Base-by-base conservation (phyloP, 331 rosid species). In the Cydonia oblonga region DNA sequence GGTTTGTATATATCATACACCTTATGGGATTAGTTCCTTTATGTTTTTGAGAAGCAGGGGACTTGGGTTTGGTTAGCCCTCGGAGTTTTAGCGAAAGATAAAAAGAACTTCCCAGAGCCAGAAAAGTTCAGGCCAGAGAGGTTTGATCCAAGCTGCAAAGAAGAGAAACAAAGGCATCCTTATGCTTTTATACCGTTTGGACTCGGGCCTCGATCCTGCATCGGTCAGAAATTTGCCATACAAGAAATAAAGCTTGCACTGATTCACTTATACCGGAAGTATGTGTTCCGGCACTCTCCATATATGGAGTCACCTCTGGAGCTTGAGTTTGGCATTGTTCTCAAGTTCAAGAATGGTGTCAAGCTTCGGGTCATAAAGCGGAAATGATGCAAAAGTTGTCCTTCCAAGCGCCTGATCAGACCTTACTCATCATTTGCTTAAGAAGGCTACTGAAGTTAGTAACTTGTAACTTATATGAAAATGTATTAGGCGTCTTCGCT, bases 51-150 rank as follows among this genome's bases (percentile, higher is more conserved):
- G 73, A 81, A 68, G 75, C 84, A 93, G 98, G 97, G 99, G 2
- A 89, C 97, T 26, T 95, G 96, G 99, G 92, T 91, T 9, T 95
- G 97, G 97, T 73, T 91, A 66, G 91, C 96, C 4, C 91, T 78
- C 19, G 99, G 99, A 68, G 97, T 88, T 69, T 76, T 91, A 75
- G 91, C 97, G 7, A 95, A 93, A 76, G 98, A 93, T 73, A 90
- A 96, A 4, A 85, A 18, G 72, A 84, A 89, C 75, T 93, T 89
- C 81, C 88, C 96, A 5, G 99, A 91, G 80, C 99, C 97, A 74
- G 93, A 91, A 13, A 88, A 88, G 87, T 95, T 95, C 83, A 89
- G 71, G 75, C 99, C 97, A 12, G 96, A 89, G 83, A 86, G 99
- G 81, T 95, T 95, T 79, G 93, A 91, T 60, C 96, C 96, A 51